Percentiles rank a stretch among this genome's conserved stretches.
phyloP scores from a whole-genome alignment of 2,329 filamentous ascomycete genomes.

The Fusarium stilboides region DNA sequence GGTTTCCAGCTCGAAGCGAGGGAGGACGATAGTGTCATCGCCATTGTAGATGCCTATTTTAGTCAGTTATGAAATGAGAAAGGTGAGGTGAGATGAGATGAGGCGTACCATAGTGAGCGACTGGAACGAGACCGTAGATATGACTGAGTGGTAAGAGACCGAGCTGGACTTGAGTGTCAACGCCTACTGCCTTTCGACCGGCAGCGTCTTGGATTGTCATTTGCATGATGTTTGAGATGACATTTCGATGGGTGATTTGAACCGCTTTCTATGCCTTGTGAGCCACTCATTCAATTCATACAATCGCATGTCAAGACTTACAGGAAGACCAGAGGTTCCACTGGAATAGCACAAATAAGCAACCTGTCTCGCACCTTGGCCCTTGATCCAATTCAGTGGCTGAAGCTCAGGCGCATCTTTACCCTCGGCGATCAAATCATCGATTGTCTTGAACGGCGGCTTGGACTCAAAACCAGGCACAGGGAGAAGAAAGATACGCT shows the following conservation, averaged over 20 bases:
- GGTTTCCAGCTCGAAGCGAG: slow-evolving; percentile 80
- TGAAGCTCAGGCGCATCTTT: slow-evolving; percentile 66
- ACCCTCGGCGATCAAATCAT: slow-evolving; percentile 76
- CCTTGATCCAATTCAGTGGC: slow-evolving; percentile 71
- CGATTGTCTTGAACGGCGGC: slow-evolving; percentile 73
- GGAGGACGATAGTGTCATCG: slow-evolving; percentile 80
- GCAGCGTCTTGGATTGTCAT: slow-evolving; percentile 62
- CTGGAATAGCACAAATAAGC: slow-evolving; percentile 87
- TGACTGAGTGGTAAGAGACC: slow-evolving; percentile 86
- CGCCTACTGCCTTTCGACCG: slow-evolving; percentile 54
- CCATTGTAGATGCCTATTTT: slow-evolving; percentile 73
- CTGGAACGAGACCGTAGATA: slow-evolving; percentile 83
- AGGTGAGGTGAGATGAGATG: not conserved
- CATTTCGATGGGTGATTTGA: slow-evolving; percentile 85
- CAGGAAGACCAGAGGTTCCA: slow-evolving; percentile 83
- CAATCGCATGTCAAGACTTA: slow-evolving; percentile 54
- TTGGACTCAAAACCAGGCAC: slow-evolving; percentile 71
- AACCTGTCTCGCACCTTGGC: slow-evolving; percentile 76
- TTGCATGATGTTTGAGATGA: slow-evolving; percentile 83
- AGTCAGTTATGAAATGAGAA: slow-evolving; percentile 55
- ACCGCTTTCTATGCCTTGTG: slow-evolving; percentile 76
- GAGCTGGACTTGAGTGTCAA: slow-evolving; percentile 65
- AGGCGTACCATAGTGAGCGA: slow-evolving; percentile 60
- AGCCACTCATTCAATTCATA: not conserved
- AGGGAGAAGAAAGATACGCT: slow-evolving; percentile 78